These are phyloP conservation scores for Schizochytrium sp. DNA, from an alignment of 108 stramenopile species.

Conservation along the genomic window DNA sequence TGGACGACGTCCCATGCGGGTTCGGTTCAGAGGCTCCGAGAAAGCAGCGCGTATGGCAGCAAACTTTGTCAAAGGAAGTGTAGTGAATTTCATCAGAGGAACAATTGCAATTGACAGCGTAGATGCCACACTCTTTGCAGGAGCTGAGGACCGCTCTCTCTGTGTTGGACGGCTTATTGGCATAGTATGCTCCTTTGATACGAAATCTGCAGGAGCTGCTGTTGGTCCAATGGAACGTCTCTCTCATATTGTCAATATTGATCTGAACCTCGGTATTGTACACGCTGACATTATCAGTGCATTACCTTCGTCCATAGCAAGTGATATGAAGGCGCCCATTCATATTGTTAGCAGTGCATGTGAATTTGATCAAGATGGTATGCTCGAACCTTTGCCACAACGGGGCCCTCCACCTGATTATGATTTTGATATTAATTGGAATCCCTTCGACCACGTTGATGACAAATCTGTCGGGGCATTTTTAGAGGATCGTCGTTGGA, in stretches of 20 bases:
- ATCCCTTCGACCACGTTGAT: background rate
- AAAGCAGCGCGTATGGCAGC: constrained; percentile 22
- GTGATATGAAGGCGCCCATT: background rate
- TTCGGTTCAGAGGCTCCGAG: constrained; percentile 51
- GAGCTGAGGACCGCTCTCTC: background rate
- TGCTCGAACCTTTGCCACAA: background rate
- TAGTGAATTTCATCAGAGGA: constrained; percentile 8
- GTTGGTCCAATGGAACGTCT: constrained; percentile 53
- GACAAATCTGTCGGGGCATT: background rate
- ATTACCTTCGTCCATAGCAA: background rate
- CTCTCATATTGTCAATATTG: constrained; percentile 35
- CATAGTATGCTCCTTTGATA: background rate
- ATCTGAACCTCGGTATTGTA: constrained; percentile 11
- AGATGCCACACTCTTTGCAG: constrained; percentile 1
- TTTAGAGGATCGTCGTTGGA: background rate
- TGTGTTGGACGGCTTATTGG: background rate
- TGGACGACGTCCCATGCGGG: background rate
- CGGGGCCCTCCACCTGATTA: background rate
- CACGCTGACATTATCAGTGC: background rate
- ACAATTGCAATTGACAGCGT: constrained; percentile 3
- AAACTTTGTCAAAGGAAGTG: background rate
- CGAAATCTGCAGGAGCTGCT: constrained; percentile 31
- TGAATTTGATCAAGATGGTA: constrained; percentile 39
- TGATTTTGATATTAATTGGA: background rate
- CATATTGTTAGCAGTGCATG: background rate